Percentiles rank a stretch among this genome's conserved stretches.
These are phyloP conservation scores for Medicago arabica DNA, from an alignment of 306 rosid species.

Conservation along the genomic window DNA sequence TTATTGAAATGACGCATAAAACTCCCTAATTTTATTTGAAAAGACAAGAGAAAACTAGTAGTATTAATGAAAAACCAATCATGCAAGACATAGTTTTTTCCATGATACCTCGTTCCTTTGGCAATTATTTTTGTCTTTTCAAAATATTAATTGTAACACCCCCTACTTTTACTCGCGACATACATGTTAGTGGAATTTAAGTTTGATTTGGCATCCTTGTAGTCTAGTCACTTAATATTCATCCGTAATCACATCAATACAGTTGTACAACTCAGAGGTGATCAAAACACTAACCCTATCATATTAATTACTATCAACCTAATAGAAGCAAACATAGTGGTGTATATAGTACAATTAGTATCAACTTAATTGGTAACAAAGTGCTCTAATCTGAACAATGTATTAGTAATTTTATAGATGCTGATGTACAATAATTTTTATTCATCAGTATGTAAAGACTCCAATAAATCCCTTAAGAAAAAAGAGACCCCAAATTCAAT, in stretches of 20 bases:
- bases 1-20: too few relatives aligned
- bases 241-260: constrained; percentile 21
- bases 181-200: neutral
- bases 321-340: neutral
- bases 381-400: neutral
- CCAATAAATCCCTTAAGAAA: too few relatives aligned
- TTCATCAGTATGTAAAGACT: too few relatives aligned
- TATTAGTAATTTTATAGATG: too few relatives aligned
- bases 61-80: too few relatives aligned
- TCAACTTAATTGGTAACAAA: neutral
- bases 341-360: neutral
- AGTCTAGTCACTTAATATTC: neutral
- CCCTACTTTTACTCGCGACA: neutral
- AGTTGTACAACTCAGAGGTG: constrained; percentile 23
- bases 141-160: neutral
- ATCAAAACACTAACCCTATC: constrained; percentile 29
- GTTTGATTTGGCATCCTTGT: neutral
- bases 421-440: neutral
- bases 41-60: too few relatives aligned
- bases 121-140: too few relatives aligned
- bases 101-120: too few relatives aligned
- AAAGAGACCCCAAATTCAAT: too few relatives aligned
- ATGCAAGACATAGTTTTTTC: too few relatives aligned
- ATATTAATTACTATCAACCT: constrained; percentile 28
- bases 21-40: too few relatives aligned